Conservation (phyloP, 108 stramenopile genomes). For the Skeletonema costatum region DNA sequence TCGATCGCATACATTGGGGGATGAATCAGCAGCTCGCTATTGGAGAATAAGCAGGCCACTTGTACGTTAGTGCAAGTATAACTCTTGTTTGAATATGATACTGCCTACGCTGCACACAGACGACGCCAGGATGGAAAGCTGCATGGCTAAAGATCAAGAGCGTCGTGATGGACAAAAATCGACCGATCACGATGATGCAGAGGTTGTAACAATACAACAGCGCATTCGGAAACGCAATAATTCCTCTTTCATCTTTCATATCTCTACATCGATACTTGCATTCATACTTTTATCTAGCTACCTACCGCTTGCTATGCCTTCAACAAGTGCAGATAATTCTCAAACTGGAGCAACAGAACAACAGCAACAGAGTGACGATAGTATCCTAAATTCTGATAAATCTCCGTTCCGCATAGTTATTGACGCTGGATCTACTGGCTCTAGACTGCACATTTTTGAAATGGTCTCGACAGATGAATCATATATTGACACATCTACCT, state of each 20-base stretch:
- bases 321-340: background rate
- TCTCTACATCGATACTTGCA: background rate
- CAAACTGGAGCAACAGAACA: background rate
- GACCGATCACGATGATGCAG: background rate
- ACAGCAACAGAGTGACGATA: background rate
- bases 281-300: background rate
- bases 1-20: too few relatives aligned
- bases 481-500: constrained; percentile 3
- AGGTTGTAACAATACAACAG: background rate
- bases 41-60: background rate
- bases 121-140: background rate
- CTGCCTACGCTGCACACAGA: background rate
- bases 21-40: background rate
- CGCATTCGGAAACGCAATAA: background rate
- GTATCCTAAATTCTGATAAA: background rate
- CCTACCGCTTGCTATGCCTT: background rate
- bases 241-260: background rate
- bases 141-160: background rate
- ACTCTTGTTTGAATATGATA: background rate
- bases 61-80: too few relatives aligned
- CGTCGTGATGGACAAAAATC: background rate
- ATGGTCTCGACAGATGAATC: constrained; percentile 40
- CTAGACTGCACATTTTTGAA: constrained; percentile 84
- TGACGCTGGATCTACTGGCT: constrained; percentile 90
- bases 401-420: constrained; percentile 67